phyloP scores from a whole-genome alignment of 352 stramenopile species.

The Pythium brachiatum region DNA sequence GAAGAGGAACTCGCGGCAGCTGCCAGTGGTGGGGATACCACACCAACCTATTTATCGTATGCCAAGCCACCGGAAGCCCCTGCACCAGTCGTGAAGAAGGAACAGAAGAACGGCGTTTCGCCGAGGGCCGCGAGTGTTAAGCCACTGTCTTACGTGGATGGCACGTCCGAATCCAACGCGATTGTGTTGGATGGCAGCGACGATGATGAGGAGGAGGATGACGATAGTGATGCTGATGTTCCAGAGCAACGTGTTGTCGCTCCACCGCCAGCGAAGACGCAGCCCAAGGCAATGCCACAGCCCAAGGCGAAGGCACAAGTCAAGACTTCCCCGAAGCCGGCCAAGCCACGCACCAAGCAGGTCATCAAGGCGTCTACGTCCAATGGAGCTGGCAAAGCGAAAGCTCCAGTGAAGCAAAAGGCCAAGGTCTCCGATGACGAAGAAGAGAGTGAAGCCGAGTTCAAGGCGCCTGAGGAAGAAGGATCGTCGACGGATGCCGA shows the following conservation, averaged over 20 bases:
- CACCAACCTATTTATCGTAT: constrained; percentile 24
- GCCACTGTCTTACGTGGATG: constrained; percentile 7
- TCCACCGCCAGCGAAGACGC: not conserved
- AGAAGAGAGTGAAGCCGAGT: constrained; percentile 13
- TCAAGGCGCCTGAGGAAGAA: constrained; percentile 11
- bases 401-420: not conserved
- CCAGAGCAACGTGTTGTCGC: constrained; percentile 17
- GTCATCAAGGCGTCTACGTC: not conserved
- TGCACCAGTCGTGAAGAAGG: constrained; percentile 6
- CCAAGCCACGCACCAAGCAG: not conserved
- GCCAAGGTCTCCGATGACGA: not conserved
- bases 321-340: not conserved
- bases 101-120: not conserved
- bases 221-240: constrained; percentile 23
- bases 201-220: constrained; percentile 12
- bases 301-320: not conserved
- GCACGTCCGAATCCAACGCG: constrained; percentile 37
- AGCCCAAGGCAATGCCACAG: not conserved
- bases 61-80: constrained; percentile 4
- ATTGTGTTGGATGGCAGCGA: constrained; percentile 62
- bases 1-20: not conserved
- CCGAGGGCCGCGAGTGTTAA: not conserved
- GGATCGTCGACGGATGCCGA: constrained; percentile 69
- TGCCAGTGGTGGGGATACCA: not conserved
- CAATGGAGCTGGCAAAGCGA: not conserved